Evolutionary conservation across 345 rosid species (phyloP).

Genomic region (Pseudoturritis turrita): DNA sequence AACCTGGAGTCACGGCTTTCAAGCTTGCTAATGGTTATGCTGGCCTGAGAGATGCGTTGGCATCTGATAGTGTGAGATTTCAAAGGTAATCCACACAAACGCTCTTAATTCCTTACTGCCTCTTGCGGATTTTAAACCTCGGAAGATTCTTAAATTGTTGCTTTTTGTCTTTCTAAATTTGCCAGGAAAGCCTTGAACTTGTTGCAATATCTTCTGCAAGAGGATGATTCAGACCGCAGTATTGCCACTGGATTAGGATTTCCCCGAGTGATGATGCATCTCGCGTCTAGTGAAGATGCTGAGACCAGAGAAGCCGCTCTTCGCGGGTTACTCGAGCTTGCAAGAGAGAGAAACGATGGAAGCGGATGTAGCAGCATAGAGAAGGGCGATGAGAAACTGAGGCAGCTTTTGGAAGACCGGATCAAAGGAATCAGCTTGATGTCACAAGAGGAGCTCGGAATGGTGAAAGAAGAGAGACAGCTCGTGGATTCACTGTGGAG

Average conservation of each 20-base stretch:
- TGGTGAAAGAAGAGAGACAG: constrained; percentile 79
- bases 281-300: constrained; percentile 65
- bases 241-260: constrained; percentile 69
- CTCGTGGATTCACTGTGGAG: constrained; percentile 80
- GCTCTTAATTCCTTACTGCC: neutral
- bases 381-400: constrained; percentile 55
- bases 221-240: constrained; percentile 60
- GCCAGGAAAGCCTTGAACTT: constrained; percentile 91
- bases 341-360: constrained; percentile 40
- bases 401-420: constrained; percentile 67
- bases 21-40: constrained; percentile 87
- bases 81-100: constrained; percentile 55
- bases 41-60: constrained; percentile 72
- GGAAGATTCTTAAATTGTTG: neutral
- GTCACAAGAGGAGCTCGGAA: constrained; percentile 79
- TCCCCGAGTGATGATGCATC: constrained; percentile 83
- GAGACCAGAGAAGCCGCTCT: constrained; percentile 90
- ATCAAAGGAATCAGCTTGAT: constrained; percentile 55
- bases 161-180: neutral
- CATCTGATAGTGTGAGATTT: constrained; percentile 66
- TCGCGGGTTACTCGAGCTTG: constrained; percentile 65
- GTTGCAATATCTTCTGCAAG: constrained; percentile 79
- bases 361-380: constrained; percentile 30
- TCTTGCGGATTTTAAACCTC: neutral
- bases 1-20: constrained; percentile 75